Evolutionary conservation across 1,284 basidiomycete species (phyloP), one percentile per base, ranked within the genome.

Genomic region (Irpex sp.): DNA sequence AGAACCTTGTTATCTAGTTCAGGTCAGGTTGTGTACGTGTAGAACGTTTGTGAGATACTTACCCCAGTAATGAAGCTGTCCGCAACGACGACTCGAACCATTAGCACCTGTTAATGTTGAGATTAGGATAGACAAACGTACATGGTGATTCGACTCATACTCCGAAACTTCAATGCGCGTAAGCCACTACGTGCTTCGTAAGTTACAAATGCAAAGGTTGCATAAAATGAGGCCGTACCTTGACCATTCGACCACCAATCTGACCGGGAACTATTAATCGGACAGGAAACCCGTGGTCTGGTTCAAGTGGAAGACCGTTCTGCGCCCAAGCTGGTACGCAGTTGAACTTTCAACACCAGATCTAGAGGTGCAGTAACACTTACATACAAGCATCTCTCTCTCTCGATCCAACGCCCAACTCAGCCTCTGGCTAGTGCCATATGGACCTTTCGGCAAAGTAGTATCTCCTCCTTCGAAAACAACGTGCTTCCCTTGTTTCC

Each of bases 251-350:
- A 1, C 86, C 87, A 26, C 87, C 87, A 60, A 89, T 88, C 65
- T 86, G 83, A n/a, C 85, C 84, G 1, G 87, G 87, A 1, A 89
- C 78, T 63, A 90, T 78, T 2, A 89, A 66, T 47, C 88, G 78
- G 17, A 90, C 69, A 0, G 88, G 88, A 67, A 80, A 88, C 2
- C 88, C 88, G 67, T 90, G 88, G 68, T 90, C 88, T 0, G 87
- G 86, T 47, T 82, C 80, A 11, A 86, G 75, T 4, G 82, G 78
- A 17, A 79, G 69, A 5, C 86, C 85, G 64, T 89, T 89, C 82
- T 89, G 86, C 7, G 79, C 82, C 83, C 85, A 89, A 35, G 80
- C 81, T 76, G 46, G 15, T 46, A 36, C 33, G 43, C 3, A 13
- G 11, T 46, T 46, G 43, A 60, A 5, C 21, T 50, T 31, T 51